Conservation (phyloP, 1,139 yeast genomes). For the Hyphopichia khmerensis region DNA sequence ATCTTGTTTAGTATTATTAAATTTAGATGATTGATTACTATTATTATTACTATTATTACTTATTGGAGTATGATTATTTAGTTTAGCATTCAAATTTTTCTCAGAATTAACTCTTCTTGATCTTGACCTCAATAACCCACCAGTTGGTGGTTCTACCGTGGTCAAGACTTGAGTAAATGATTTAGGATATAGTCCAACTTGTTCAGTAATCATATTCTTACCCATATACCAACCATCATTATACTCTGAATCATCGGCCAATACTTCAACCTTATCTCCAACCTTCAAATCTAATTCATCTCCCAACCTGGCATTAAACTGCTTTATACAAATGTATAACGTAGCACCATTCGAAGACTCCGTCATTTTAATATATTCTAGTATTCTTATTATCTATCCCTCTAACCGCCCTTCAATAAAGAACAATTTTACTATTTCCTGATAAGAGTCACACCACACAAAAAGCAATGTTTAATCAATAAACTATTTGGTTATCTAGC, state of each 20-base stretch:
- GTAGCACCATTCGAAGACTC: constrained; percentile 11
- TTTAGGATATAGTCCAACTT: constrained; percentile 87
- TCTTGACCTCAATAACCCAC: constrained; percentile 55
- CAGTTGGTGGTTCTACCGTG: constrained; percentile 16
- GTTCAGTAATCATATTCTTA: constrained; percentile 64
- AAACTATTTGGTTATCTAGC: too few species aligned
- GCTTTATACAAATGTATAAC: constrained; percentile 66
- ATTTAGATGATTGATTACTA: not conserved
- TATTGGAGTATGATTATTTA: constrained; percentile 2
- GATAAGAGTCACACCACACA: too few species aligned
- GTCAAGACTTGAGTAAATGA: constrained; percentile 63
- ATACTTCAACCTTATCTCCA: constrained; percentile 85
- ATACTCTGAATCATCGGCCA: constrained; percentile 89
- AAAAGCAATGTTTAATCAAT: too few species aligned
- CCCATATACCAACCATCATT: constrained; percentile 99
- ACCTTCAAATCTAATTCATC: constrained; percentile 80
- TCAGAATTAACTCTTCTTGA: constrained; percentile 47
- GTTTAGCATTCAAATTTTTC: constrained; percentile 8
- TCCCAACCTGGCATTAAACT: constrained; percentile 80
- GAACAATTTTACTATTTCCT: too few species aligned
- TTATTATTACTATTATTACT: not conserved
- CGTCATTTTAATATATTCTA: not conserved
- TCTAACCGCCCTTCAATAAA: too few species aligned
- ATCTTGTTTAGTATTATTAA: not conserved
- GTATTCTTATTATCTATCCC: too few species aligned